These are phyloP conservation scores for Paraphysoderma sedebokerense DNA, from an alignment of 371 early-diverging fungal genomes.

Conservation along the genomic window DNA sequence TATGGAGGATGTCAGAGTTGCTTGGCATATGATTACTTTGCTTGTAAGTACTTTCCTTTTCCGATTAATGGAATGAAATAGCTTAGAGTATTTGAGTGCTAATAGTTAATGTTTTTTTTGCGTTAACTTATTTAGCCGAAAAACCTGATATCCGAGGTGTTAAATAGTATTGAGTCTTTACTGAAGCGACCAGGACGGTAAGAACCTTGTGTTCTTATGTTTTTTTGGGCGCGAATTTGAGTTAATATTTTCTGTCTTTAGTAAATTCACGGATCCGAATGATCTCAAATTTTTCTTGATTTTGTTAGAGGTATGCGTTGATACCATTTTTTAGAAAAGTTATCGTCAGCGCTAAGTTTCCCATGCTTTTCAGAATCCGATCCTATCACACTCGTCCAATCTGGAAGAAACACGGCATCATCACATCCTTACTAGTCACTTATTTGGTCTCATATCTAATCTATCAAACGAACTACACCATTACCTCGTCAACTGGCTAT, in stretches of 20 bases:
- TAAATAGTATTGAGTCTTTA: conserved; percentile 53
- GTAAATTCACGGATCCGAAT: conserved; percentile 6
- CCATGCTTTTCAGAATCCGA: background rate
- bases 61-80: conserved; percentile 2
- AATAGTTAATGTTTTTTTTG: background rate
- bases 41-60: conserved; percentile 24
- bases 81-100: conserved; percentile 13
- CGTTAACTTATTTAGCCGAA: conserved; percentile 30
- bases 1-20: conserved; percentile 42
- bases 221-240: conserved; percentile 1
- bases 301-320: conserved; percentile 46
- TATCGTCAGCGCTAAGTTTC: no score
- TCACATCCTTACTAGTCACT: conserved; percentile 45
- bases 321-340: background rate
- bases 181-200: conserved; percentile 61
- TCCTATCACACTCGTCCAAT: background rate
- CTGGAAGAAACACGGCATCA: conserved; percentile 44
- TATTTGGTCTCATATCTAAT: conserved; percentile 55
- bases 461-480: conserved; percentile 57
- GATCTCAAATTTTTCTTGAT: conserved; percentile 68
- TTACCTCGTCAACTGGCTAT: conserved; percentile 59
- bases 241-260: background rate
- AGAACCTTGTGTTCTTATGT: no score
- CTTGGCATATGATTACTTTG: conserved; percentile 43
- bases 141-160: conserved; percentile 46